phyloP scores from a whole-genome alignment of 2,329 filamentous ascomycete genomes.

The Sporothrix inflata region DNA sequence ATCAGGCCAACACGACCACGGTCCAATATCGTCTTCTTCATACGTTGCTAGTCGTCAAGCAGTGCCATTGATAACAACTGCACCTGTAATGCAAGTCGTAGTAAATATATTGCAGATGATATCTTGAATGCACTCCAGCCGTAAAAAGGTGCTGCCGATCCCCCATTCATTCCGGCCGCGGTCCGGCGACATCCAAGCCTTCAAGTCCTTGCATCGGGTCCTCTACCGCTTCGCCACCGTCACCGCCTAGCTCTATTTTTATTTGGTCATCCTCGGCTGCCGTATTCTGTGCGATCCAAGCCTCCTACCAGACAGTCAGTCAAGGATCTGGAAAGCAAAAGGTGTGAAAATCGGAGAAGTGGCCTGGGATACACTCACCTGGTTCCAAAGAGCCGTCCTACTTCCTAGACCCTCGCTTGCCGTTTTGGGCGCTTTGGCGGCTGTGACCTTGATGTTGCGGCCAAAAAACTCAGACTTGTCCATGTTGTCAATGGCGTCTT shows the following conservation, averaged over 20 bases:
- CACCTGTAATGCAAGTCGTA: not conserved
- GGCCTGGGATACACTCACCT: constrained; percentile 61
- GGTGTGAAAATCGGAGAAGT: not conserved
- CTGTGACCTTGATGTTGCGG: constrained; percentile 85
- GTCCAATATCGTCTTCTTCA: not conserved
- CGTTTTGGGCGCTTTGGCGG: constrained; percentile 90
- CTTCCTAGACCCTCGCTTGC: constrained; percentile 85
- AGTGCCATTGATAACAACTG: not conserved
- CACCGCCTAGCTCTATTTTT: constrained; percentile 57
- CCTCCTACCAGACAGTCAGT: constrained; percentile 65
- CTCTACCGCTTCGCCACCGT: constrained; percentile 59
- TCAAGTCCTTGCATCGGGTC: constrained; percentile 97
- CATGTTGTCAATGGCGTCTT: constrained; percentile 99
- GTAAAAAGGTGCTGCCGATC: not conserved
- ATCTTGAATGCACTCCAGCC: not conserved
- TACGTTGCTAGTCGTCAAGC: not conserved
- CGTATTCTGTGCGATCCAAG: constrained; percentile 87
- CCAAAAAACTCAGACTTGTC: constrained; percentile 95
- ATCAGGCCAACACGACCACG: not conserved
- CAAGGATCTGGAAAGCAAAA: not conserved
- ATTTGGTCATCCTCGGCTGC: constrained; percentile 77
- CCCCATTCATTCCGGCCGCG: constrained; percentile 67
- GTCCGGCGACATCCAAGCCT: constrained; percentile 90
- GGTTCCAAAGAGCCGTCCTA: constrained; percentile 95
- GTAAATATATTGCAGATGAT: not conserved